Conservation (phyloP, 805 yeast species). For the Suhomyces xylopsoci region DNA sequence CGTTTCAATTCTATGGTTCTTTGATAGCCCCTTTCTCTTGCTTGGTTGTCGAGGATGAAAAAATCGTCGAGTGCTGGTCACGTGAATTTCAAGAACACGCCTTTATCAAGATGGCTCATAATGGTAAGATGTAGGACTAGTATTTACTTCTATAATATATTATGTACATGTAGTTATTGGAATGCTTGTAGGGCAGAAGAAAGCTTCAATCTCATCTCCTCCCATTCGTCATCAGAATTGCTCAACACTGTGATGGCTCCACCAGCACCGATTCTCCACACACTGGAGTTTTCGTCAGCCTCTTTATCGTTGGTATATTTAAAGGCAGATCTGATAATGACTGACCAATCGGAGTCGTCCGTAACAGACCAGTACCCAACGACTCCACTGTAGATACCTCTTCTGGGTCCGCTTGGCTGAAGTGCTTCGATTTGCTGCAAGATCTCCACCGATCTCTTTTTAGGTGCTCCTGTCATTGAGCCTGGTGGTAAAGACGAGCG, state of each 20-base stretch:
- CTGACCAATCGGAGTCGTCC: conserved; percentile 94
- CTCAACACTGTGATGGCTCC: conserved; percentile 95
- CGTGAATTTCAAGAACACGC: background rate
- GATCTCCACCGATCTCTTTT: conserved; percentile 84
- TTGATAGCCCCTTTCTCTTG: background rate
- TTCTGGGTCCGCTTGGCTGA: conserved; percentile 47
- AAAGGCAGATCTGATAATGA: conserved; percentile 80
- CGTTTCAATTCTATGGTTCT: background rate
- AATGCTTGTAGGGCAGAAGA: conserved; percentile 79
- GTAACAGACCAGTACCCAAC: conserved; percentile 92
- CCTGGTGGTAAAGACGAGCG: conserved; percentile 90
- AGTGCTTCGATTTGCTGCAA: conserved; percentile 56
- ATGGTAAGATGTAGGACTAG: background rate
- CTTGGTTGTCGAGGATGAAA: background rate
- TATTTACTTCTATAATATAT: background rate
- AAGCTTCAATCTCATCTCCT: conserved; percentile 81
- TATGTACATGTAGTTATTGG: conserved; percentile 4
- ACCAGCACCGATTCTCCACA: conserved; percentile 95
- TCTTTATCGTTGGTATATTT: conserved; percentile 52
- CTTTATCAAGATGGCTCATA: background rate
- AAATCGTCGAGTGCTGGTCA: conserved; percentile 1
- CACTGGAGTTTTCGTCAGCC: conserved; percentile 17
- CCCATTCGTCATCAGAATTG: conserved; percentile 81
- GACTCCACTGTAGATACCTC: conserved; percentile 91
- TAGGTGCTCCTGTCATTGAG: conserved; percentile 99